phyloP scores from a whole-genome alignment of 116 monocot genomes.

The Iris pallida region DNA sequence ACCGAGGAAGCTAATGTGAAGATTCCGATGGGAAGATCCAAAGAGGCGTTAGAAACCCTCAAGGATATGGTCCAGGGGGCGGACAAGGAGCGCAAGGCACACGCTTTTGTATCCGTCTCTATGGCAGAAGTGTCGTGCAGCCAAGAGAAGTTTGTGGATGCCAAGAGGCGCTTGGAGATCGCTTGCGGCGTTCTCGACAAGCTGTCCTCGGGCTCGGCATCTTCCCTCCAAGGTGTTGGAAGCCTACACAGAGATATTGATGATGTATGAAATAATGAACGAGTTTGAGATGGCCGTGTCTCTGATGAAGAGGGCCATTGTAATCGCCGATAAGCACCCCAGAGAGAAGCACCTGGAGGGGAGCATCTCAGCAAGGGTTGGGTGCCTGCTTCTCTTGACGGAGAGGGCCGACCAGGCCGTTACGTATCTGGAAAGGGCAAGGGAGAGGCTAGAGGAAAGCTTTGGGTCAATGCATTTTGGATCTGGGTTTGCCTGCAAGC shows the following conservation, averaged over 20 bases:
- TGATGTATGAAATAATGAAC: slow-evolving; percentile 55
- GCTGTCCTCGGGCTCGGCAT: slow-evolving; percentile 4
- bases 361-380: slow-evolving; percentile 49
- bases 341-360: slow-evolving; percentile 41
- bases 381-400: slow-evolving; percentile 53
- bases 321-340: slow-evolving; percentile 24
- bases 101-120: slow-evolving; percentile 28
- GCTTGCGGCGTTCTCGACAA: slow-evolving; percentile 33
- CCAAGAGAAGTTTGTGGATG: slow-evolving; percentile 38
- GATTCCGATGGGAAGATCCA: slow-evolving; percentile 32
- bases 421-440: slow-evolving; percentile 40
- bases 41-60: slow-evolving; percentile 31
- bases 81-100: slow-evolving; percentile 30
- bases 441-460: slow-evolving; percentile 38
- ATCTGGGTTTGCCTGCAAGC: slow-evolving; percentile 53
- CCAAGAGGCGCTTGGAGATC: slow-evolving; percentile 46
- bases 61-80: slow-evolving; percentile 27
- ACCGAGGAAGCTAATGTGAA: slow-evolving; percentile 37
- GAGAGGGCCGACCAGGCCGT: slow-evolving; percentile 34
- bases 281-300: slow-evolving; percentile 50
- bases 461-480: slow-evolving; percentile 58
- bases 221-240: slow-evolving; percentile 28
- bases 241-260: slow-evolving; percentile 36
- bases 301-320: slow-evolving; percentile 40
- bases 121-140: slow-evolving; percentile 35